Evolutionary conservation across 1,139 yeast species (phyloP), one percentile per base, ranked within the genome.

Genomic region (Kodamaea derodonti): DNA sequence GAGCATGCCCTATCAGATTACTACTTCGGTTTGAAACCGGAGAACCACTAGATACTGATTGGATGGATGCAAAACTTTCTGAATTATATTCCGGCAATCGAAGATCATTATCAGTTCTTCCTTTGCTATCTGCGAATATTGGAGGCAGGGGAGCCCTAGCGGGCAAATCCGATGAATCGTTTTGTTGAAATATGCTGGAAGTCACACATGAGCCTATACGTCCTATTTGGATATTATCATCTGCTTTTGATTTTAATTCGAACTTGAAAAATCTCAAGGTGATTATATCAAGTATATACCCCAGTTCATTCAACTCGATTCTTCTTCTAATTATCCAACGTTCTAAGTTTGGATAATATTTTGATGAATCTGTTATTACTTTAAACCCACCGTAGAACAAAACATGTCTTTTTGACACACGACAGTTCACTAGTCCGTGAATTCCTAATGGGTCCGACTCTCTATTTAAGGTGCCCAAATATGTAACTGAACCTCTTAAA

Each of bases 351-450:
- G 52, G 39, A 14, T 49, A 37, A 36, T 60, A 56, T 3, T 42
- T 39, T 2, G 58, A 60, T 1, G 56, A 46, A 20, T 51, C 54
- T 18, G 50, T 49, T 15, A 43, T 42, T 16, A 69, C 41, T 39
- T 48, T 50, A 45, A 65, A 69, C 3, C 75, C 75, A 4, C 75
- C 75, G 38, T 55, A 66, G 38, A 63, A 63, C 42, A 69, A 67
- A 10, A 61, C 51, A 41, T 69, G 72, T 15, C 56, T 47, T 10
- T 56, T 51, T 1, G 73, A 60, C 9, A 69, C 55, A 29, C 50
- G 52, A 8, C 68, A 53, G 24, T 60, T 51, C 1, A 49, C 35
- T 51, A 64, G 49, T n/a, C 54, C 46, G 40, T 54, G 52, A 20
- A 66, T 48, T 32, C 59, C 58, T 3, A 48, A 42, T 0, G 73